Percentiles rank a stretch among this genome's conserved stretches.
These are phyloP conservation scores for Iris macrosiphon DNA, from an alignment of 106 monocot species.

Conservation along the genomic window DNA sequence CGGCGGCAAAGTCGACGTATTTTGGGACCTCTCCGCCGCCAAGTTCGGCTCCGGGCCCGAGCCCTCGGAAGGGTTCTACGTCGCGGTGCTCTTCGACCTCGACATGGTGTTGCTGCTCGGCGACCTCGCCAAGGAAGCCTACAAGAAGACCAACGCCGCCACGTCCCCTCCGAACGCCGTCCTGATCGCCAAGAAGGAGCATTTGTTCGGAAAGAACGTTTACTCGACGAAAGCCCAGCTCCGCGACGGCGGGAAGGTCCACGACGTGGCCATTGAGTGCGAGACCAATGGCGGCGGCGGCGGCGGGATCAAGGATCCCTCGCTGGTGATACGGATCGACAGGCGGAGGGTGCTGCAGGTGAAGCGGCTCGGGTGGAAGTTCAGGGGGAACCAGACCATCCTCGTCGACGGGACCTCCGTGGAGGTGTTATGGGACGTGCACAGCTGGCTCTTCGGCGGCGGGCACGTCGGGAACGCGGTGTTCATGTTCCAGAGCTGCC, in stretches of 20 bases:
- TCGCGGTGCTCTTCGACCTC: slow-evolving; percentile 42
- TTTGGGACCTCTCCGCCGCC: slow-evolving; percentile 78
- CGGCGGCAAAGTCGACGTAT: slow-evolving; percentile 41
- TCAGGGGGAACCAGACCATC: slow-evolving; percentile 84
- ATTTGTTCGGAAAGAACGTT: slow-evolving; percentile 69
- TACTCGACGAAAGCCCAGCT: slow-evolving; percentile 62
- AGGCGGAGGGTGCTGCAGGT: slow-evolving; percentile 78
- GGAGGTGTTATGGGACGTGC: slow-evolving; percentile 90
- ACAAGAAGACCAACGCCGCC: slow-evolving; percentile 28
- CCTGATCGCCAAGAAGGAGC: slow-evolving; percentile 60
- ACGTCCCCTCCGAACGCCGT: slow-evolving; percentile 23
- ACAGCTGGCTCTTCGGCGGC: slow-evolving; percentile 70
- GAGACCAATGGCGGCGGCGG: too few species aligned
- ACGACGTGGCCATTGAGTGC: slow-evolving; percentile 72
- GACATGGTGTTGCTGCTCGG: slow-evolving; percentile 70
- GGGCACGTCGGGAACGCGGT: slow-evolving; percentile 49
- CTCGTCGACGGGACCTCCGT: slow-evolving; percentile 67
- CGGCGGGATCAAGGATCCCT: slow-evolving; percentile 48
- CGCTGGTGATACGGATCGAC: slow-evolving; percentile 76
- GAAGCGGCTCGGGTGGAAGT: slow-evolving; percentile 77
- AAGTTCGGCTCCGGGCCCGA: slow-evolving; percentile 65
- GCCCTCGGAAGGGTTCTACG: slow-evolving; percentile 59
- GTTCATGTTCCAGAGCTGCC: slow-evolving; percentile 73
- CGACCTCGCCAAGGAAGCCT: slow-evolving; percentile 56
- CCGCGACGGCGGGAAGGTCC: slow-evolving; percentile 43